These are phyloP conservation scores for Dendrothele bispora DNA, from an alignment of 768 basidiomycete species.

Conservation along the genomic window DNA sequence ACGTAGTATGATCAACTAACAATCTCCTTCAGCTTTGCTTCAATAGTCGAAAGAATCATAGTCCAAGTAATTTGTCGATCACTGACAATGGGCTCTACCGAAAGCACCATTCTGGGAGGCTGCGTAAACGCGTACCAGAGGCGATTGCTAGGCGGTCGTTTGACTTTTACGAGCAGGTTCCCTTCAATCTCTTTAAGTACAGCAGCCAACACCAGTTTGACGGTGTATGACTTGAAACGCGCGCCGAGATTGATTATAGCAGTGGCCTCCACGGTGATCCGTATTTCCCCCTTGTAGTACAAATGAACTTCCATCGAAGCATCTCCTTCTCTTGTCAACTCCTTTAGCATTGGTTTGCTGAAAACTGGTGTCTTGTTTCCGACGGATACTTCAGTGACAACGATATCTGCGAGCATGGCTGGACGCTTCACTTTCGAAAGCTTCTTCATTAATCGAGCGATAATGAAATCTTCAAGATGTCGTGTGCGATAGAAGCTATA, in stretches of 20 bases:
- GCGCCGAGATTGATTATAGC: slow-evolving; percentile 84
- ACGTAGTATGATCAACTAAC: too few relatives aligned
- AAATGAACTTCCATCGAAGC: slow-evolving; percentile 86
- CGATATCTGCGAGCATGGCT: slow-evolving; percentile 78
- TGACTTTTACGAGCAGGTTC: slow-evolving; percentile 85
- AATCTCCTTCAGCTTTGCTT: slow-evolving; percentile 83
- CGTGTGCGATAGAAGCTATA: slow-evolving; percentile 89
- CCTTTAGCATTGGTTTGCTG: slow-evolving; percentile 98
- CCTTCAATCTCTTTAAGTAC: slow-evolving; percentile 90
- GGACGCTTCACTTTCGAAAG: slow-evolving; percentile 90
- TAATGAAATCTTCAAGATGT: slow-evolving; percentile 79
- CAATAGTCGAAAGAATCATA: slow-evolving; percentile 88
- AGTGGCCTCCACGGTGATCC: slow-evolving; percentile 87
- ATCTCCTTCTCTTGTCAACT: slow-evolving; percentile 92
- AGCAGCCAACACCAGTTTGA: slow-evolving; percentile 86
- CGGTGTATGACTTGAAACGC: slow-evolving; percentile 84
- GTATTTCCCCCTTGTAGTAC: slow-evolving; percentile 82
- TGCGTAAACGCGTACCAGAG: slow-evolving; percentile 97
- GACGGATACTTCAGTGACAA: slow-evolving; percentile 86
- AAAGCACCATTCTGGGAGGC: slow-evolving; percentile 82
- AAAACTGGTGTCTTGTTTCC: slow-evolving; percentile 83
- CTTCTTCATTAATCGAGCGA: slow-evolving; percentile 90
- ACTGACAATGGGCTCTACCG: slow-evolving; percentile 92
- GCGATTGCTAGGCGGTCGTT: slow-evolving; percentile 92
- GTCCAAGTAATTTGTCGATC: slow-evolving; percentile 93